Evolutionary conservation across 495 filamentous ascomycete genomes (phyloP).

Genomic region (Aspergillus cristatus): DNA sequence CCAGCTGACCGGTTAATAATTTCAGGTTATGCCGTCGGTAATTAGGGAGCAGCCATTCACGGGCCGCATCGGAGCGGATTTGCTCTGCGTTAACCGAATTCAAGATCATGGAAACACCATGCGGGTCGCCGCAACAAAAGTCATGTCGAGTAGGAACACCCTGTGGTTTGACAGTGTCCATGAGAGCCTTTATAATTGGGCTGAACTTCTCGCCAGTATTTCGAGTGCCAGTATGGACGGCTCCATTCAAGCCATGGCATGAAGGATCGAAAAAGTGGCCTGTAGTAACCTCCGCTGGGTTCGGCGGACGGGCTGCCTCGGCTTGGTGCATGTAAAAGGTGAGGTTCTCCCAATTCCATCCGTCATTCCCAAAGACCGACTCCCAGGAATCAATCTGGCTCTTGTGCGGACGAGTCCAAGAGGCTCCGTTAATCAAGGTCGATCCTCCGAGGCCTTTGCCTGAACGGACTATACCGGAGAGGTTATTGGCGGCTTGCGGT

Average conservation of each 20-base stretch:
- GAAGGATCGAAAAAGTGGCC: slow-evolving; percentile 3
- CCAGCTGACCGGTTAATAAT: slow-evolving; percentile 28
- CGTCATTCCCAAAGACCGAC: slow-evolving; percentile 27
- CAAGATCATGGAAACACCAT: slow-evolving; percentile 5
- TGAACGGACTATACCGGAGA: neutral
- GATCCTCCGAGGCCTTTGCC: slow-evolving; percentile 33
- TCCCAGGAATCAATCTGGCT: slow-evolving; percentile 38
- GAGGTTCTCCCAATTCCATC: slow-evolving; percentile 41
- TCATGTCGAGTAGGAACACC: slow-evolving; percentile 2
- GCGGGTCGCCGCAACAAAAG: slow-evolving; percentile 2
- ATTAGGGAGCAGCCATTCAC: slow-evolving; percentile 33
- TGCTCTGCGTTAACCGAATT: neutral
- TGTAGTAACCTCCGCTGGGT: neutral
- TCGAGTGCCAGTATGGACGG: slow-evolving; percentile 3
- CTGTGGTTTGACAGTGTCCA: neutral
- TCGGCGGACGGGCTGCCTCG: neutral
- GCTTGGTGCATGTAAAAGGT: slow-evolving; percentile 25
- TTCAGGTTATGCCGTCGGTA: slow-evolving; percentile 31
- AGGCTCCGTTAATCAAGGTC: slow-evolving; percentile 42
- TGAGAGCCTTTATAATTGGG: slow-evolving; percentile 5
- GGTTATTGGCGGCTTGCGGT: neutral
- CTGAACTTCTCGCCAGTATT: neutral
- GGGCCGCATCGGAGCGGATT: slow-evolving; percentile 22
- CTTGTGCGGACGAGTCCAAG: slow-evolving; percentile 30
- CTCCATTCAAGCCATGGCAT: slow-evolving; percentile 5